Percentiles rank a stretch among this genome's conserved stretches.
These are phyloP conservation scores for Lodderomyces pseudojiufengensis DNA, from an alignment of 1,139 yeast species.

Conservation along the genomic window DNA sequence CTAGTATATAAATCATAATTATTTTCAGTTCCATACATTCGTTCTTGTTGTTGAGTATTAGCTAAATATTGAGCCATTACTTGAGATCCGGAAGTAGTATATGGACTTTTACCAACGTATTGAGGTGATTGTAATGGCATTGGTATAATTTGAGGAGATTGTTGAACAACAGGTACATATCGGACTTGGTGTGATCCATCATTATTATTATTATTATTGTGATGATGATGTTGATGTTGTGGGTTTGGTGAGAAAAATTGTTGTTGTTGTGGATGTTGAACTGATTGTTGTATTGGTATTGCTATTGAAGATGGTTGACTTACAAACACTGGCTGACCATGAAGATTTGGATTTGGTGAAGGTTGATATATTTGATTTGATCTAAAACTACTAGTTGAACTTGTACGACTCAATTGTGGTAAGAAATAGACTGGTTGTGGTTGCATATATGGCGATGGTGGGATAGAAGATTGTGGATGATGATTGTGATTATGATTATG, in stretches of 20 bases:
- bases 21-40: too few species aligned
- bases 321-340: too few species aligned
- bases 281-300: slow-evolving; percentile 7
- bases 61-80: slow-evolving; percentile 78
- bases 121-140: not conserved
- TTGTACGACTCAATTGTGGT: slow-evolving; percentile 11
- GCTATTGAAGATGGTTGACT: slow-evolving; percentile 1
- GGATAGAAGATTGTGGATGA: slow-evolving; percentile 10
- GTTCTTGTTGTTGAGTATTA: slow-evolving; percentile 49
- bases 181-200: slow-evolving; percentile 2
- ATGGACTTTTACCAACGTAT: not conserved
- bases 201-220: too few species aligned
- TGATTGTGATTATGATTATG: too few species aligned
- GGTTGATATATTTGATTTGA: slow-evolving; percentile 9
- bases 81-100: slow-evolving; percentile 58
- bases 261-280: slow-evolving; percentile 5
- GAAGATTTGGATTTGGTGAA: slow-evolving; percentile 4
- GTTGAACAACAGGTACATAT: slow-evolving; percentile 6
- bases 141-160: slow-evolving; percentile 3
- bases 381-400: slow-evolving; percentile 11
- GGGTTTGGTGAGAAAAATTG: slow-evolving; percentile 2
- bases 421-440: slow-evolving; percentile 16
- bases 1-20: slow-evolving; percentile 40
- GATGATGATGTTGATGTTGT: too few species aligned
- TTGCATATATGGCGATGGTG: slow-evolving; percentile 18